Conservation (phyloP, 1,284 basidiomycete species). For the Termitomyces sp. region DNA sequence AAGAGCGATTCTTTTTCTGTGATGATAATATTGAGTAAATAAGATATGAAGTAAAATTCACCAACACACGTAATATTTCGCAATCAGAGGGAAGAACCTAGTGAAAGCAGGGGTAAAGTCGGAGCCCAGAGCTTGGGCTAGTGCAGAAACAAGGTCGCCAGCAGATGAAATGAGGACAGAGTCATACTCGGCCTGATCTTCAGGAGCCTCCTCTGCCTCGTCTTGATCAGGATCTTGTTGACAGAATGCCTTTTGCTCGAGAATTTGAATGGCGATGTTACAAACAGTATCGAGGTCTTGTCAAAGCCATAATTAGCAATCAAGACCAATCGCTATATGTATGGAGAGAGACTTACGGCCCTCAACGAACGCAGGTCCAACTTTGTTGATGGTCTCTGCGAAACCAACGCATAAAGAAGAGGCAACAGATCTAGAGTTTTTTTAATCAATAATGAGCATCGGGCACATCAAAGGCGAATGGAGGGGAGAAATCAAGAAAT, state of each 20-base stretch:
- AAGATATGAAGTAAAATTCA: constrained; percentile 10
- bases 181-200: constrained; percentile 94
- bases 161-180: constrained; percentile 93
- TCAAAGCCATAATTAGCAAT: background rate
- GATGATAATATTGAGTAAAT: background rate
- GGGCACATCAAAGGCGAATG: constrained; percentile 1
- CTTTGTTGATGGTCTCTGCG: constrained; percentile 86
- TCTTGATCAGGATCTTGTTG: constrained; percentile 97
- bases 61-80: constrained; percentile 84
- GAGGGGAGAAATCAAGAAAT: constrained; percentile 12
- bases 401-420: constrained; percentile 83
- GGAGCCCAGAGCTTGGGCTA: constrained; percentile 81
- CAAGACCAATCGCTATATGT: background rate
- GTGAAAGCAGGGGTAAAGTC: constrained; percentile 86
- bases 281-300: constrained; percentile 78
- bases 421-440: constrained; percentile 70
- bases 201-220: constrained; percentile 73
- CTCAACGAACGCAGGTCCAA: constrained; percentile 83
- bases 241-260: constrained; percentile 91
- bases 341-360: constrained; percentile 42
- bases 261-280: constrained; percentile 74
- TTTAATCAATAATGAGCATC: background rate
- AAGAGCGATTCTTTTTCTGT: constrained; percentile 79
- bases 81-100: constrained; percentile 85
- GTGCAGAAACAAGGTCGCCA: constrained; percentile 88